These are phyloP conservation scores for Talaromyces liani DNA, from an alignment of 495 filamentous ascomycete species.

Conservation along the genomic window DNA sequence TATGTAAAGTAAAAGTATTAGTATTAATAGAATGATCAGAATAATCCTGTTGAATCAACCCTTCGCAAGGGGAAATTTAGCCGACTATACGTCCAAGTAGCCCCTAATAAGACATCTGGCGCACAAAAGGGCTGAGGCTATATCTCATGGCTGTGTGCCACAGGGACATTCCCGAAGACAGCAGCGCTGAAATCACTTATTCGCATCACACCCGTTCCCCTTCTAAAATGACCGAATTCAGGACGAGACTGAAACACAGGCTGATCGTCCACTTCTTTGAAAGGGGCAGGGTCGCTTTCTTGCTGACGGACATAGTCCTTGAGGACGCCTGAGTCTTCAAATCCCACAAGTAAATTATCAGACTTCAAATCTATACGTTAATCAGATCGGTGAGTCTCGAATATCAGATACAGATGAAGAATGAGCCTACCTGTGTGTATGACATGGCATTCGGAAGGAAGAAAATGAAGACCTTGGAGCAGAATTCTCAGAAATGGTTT, in stretches of 20 bases:
- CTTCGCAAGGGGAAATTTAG: background rate
- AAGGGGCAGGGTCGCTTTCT: constrained; percentile 19
- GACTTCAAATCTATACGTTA: constrained; percentile 26
- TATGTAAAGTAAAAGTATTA: constrained; percentile 7
- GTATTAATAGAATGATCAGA: no score
- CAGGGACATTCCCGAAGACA: constrained; percentile 15
- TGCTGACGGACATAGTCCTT: constrained; percentile 20
- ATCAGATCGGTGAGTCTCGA: background rate
- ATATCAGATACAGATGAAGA: background rate
- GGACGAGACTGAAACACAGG: constrained; percentile 24
- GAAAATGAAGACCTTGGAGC: constrained; percentile 28
- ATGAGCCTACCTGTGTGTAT: constrained; percentile 28
- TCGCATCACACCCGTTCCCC: constrained; percentile 12
- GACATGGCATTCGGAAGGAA: constrained; percentile 28
- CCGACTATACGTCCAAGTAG: constrained; percentile 25
- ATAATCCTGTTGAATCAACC: background rate
- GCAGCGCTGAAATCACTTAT: constrained; percentile 34
- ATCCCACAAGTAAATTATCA: constrained; percentile 29
- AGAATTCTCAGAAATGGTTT: constrained; percentile 21
- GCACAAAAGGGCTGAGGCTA: constrained; percentile 22
- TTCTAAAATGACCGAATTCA: constrained; percentile 23
- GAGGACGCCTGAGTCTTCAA: constrained; percentile 27
- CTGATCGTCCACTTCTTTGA: constrained; percentile 15
- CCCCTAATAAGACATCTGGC: constrained; percentile 27
- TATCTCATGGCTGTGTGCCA: constrained; percentile 22